Base-by-base conservation (phyloP, 768 basidiomycete genomes). In the Floccularia luteovirens region DNA sequence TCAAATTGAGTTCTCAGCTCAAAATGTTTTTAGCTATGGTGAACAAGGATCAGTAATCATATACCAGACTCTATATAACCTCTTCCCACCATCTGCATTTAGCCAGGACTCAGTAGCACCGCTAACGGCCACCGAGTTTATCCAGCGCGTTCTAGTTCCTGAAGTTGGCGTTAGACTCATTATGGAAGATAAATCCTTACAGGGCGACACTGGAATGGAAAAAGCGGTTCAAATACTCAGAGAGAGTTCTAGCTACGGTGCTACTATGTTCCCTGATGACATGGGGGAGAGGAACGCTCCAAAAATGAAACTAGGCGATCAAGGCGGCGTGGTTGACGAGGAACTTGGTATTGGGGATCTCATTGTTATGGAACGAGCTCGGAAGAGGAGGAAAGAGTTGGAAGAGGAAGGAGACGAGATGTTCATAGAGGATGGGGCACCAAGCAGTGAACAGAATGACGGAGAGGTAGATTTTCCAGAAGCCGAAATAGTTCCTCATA, bases 91-190 rank as follows among this genome's bases (percentile, higher is more conserved):
- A 0, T 55, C 68, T 3, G 59, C 69, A 0, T 72, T 87, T 33
- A 64, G 77, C 41, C 64, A 75, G 0, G 53, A 61, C n/a, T 57
- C 67, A 8, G 72, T 79, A 19, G 57, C 67, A 0, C 84, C 93
- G 0, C 72, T 97, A 17, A 75, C 78, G 1, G 67, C 79, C 0
- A 72, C 76, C 24, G 82, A 90, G 43, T 94, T 92, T 53, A 69
- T 90, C 25, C 79, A 84, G 27, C 79, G 81, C 12, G 72, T 97
- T 22, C 73, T 98, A n/a, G 79, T 97, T 2, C 94, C 94, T 1
- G 93, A 97, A 60, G 77, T 83, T 0, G 89, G 83, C 0, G 66
- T 83, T 28, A 67, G 73, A 17, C 75, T 98, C n/a, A 89, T 97
- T 44, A 78, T 78, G 66, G 69, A 84, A 43, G 92, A 98, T 54